A percentile compares a stretch with the other conserved stretches of the same genome.
phyloP scores from a whole-genome alignment of 148 eudicot species.

The Silene latifolia region DNA sequence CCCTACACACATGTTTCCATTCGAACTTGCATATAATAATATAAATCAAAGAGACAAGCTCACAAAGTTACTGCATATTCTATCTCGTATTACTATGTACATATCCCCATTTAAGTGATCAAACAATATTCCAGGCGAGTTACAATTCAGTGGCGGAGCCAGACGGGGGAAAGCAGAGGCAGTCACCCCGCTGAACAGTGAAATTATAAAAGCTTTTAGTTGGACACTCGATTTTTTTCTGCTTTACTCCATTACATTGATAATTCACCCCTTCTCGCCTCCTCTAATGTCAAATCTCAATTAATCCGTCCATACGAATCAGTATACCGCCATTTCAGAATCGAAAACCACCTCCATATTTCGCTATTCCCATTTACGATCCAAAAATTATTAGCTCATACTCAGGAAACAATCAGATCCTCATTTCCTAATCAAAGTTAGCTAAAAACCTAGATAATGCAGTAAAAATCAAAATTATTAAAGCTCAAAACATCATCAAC shows the following conservation, averaged over 20 bases:
- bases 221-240: no score
- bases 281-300: no score
- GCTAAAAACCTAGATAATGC: slow-evolving; percentile 4
- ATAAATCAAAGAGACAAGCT: not conserved
- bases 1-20: not conserved
- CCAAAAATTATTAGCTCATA: not conserved
- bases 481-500: slow-evolving; percentile 13
- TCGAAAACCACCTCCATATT: no score
- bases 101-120: not conserved
- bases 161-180: no score
- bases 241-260: no score
- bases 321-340: no score
- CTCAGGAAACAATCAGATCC: not conserved
- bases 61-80: not conserved
- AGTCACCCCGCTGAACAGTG: no score
- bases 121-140: not conserved
- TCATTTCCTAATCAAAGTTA: not conserved
- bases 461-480: not conserved
- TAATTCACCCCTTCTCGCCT: no score
- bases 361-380: no score
- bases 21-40: not conserved
- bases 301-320: no score
- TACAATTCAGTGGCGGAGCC: no score
- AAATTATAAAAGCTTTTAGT: no score
- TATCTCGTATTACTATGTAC: not conserved